Evolutionary conservation across 1,284 basidiomycete species (phyloP), one percentile per base, ranked within the genome.

Genomic region (Ceratobasidium sp.): DNA sequence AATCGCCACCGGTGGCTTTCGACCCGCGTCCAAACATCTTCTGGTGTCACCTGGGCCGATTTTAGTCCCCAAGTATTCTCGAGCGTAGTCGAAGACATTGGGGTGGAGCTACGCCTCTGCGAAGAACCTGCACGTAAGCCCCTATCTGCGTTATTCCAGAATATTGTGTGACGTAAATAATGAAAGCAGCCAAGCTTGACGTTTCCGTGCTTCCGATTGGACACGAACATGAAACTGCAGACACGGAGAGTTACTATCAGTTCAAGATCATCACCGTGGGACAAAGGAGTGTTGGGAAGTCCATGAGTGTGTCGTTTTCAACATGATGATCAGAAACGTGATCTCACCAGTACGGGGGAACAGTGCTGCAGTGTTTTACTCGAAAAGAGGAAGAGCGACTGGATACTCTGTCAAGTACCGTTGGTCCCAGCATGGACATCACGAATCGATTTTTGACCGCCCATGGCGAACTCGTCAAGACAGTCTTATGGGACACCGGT

Each of bases 251-350:
- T 16, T 71, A 56, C 29, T 71, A 71, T 49, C 37, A 59, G 27
- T 59, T 71, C 43, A 59, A 71, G 29, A 59, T 71, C 14, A 59
- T 71, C 49, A 71, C 68, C 24, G 41, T 71, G 39, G 68, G 68
- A 71, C 39, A 71, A n/a, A 59, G 54, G 54, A 71, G 54, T 37
- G 68, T 71, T 39, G 68, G 68, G 9, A 71, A 71, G 29, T 59
- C 68, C 22, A 59, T 71, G 68, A 59, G 68, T 71, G 16, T n/a
- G 68, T 58, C 6, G 22, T 19, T 4, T 58, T n/a, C 11, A 37
- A 11, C 37, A 46, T 43, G 8, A 19, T 37, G 43, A 39, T 46
- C 11, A 58, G 31, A 29, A 13, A 16, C 13, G 1, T 48, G 39
- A 16, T 56, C 51, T 62, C 16, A 54, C 39, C 13, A 62, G 6